These are phyloP conservation scores for Cornus florida DNA, from an alignment of 148 eudicot genomes.

Conservation along the genomic window DNA sequence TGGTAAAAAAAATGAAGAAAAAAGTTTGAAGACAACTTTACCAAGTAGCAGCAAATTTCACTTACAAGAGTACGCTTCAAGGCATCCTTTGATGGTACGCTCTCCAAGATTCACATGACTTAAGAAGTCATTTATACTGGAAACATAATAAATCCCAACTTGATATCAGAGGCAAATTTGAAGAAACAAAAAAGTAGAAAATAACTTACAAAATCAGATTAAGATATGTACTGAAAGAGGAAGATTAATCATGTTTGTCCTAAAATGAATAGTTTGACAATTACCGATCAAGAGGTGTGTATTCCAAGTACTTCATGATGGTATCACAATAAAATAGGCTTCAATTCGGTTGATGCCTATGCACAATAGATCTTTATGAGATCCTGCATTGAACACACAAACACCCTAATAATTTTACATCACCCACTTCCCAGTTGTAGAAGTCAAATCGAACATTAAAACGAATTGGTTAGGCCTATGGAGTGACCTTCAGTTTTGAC, in stretches of 20 bases:
- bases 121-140: slow-evolving; percentile 78
- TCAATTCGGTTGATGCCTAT: slow-evolving; percentile 3
- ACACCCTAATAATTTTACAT: not conserved
- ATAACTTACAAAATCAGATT: too few relatives aligned
- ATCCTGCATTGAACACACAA: slow-evolving; percentile 3
- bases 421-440: not conserved
- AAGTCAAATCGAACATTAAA: not conserved
- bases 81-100: slow-evolving; percentile 82
- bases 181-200: not conserved
- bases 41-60: not conserved
- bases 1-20: not conserved
- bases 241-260: not conserved
- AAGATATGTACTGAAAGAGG: not conserved
- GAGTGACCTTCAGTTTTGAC: not conserved
- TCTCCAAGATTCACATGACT: slow-evolving; percentile 82
- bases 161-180: not conserved
- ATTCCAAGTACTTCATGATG: slow-evolving; percentile 92
- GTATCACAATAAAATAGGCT: not conserved
- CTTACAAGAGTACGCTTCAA: slow-evolving; percentile 99
- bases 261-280: not conserved
- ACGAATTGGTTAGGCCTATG: not conserved
- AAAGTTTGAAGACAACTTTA: not conserved
- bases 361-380: not conserved
- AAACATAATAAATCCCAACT: not conserved
- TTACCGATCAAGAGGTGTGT: slow-evolving; percentile 88